Conservation (phyloP, 306 rosid species). For the Rosa rugosa region DNA sequence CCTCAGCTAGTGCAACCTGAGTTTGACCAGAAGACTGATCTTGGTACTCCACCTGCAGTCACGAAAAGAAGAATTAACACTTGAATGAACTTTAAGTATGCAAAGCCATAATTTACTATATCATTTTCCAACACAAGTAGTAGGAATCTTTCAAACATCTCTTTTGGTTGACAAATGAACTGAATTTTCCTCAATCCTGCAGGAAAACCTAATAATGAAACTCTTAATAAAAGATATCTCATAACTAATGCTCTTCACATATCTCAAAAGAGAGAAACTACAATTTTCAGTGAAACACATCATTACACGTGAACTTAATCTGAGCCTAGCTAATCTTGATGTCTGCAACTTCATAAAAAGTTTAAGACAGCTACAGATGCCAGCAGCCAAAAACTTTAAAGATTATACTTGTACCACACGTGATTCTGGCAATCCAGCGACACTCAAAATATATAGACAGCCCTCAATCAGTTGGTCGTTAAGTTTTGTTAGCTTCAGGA, state of each 20-base stretch:
- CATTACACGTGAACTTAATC: background rate
- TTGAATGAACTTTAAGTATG: conserved; percentile 10
- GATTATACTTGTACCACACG: background rate
- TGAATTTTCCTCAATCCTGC: background rate
- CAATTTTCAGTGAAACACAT: background rate
- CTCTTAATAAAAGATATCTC: background rate
- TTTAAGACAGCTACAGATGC: background rate
- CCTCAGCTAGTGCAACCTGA: conserved; percentile 76
- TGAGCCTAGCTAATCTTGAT: background rate
- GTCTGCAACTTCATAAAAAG: background rate
- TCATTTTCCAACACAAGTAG: background rate
- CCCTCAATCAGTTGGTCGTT: background rate
- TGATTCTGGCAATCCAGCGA: background rate
- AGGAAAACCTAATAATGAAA: background rate
- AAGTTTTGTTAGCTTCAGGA: background rate
- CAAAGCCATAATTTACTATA: background rate
- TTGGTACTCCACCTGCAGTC: conserved; percentile 75
- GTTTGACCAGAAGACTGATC: conserved; percentile 73
- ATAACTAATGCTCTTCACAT: background rate
- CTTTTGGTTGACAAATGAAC: conserved; percentile 5
- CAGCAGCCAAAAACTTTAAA: background rate
- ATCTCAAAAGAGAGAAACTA: background rate
- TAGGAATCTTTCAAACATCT: background rate
- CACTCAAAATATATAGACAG: background rate
- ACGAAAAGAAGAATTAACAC: conserved; percentile 19